Evolutionary conservation across 2,329 filamentous ascomycete species (phyloP), one percentile per base, ranked within the genome.

Genomic region (Myotisia sp.): DNA sequence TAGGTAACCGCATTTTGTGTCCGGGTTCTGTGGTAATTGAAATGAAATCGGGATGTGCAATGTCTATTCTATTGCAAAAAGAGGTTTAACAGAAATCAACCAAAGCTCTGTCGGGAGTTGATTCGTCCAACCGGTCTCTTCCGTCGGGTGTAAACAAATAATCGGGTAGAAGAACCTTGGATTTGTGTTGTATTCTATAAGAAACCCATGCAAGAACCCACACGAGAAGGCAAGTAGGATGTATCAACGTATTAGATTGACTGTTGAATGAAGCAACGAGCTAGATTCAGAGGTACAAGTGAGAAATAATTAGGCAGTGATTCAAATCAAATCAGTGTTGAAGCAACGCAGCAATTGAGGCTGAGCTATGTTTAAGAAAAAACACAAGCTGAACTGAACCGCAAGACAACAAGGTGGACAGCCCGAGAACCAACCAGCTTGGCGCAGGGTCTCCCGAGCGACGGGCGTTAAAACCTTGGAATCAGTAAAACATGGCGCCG

Each of bases 1-100:
- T 33, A 12, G 37, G 36, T 23, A 44, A 34, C 13, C 27, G 37
- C 40, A 44, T 42, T 31, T 21, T 36, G n/a, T 37, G 26, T 10
- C 24, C 24, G n/a, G n/a, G n/a, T n/a, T n/a, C n/a, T n/a, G n/a
- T n/a, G n/a, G n/a, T n/a, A n/a, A n/a, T n/a, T n/a, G n/a, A n/a
- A n/a, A n/a, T n/a, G n/a, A n/a, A n/a, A n/a, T n/a, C n/a, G n/a
- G n/a, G n/a, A n/a, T n/a, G n/a, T n/a, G n/a, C n/a, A 8, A 8
- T 24, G 22, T 24, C 22, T 24, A 8, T 24, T 24, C 22, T 2
- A 24, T 2, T 2, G 3, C 22, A 24, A 8, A 2, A 12, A 24
- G 3, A 24, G 12, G 22, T 9, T 2, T 24, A 24, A 24, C 8
- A 3, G 22, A 8, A 9, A 8, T 3, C 3, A 24, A 12, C 8